Conservation (phyloP, 176 grass and related monocot species). For the Metroxylon sagu region DNA sequence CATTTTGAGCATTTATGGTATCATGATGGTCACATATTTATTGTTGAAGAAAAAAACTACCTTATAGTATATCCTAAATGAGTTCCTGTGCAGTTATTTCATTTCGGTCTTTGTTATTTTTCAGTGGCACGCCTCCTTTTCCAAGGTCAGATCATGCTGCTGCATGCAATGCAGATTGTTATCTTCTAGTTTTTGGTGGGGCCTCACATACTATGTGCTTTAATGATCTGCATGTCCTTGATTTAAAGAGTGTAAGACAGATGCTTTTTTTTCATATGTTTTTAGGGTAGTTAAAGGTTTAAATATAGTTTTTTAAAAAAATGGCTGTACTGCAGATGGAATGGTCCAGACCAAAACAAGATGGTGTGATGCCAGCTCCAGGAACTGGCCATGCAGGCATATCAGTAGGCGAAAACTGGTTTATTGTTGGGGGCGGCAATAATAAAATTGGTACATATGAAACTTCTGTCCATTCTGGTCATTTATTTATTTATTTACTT, state of each 20-base stretch:
- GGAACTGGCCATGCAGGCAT: constrained; percentile 42
- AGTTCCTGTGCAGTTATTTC: neutral
- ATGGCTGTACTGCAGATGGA: constrained; percentile 53
- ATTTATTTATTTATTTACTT: too few relatives aligned
- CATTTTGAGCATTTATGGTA: too few relatives aligned
- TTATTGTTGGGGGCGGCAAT: constrained; percentile 91
- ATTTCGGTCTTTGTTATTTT: neutral
- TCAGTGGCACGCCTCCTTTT: constrained; percentile 58
- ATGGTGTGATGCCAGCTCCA: constrained; percentile 38
- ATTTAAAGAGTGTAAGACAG: constrained; percentile 73
- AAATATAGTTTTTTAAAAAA: constrained; percentile 13
- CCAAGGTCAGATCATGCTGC: constrained; percentile 94
- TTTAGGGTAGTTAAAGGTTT: neutral
- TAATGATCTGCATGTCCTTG: constrained; percentile 92
- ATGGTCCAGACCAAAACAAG: constrained; percentile 64
- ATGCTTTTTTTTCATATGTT: constrained; percentile 11
- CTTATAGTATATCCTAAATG: neutral
- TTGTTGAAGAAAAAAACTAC: too few relatives aligned
- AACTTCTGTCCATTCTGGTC: neutral
- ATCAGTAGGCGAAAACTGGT: constrained; percentile 84
- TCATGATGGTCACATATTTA: too few relatives aligned
- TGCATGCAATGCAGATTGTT: constrained; percentile 74
- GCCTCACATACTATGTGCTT: constrained; percentile 94
- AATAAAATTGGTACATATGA: constrained; percentile 59
- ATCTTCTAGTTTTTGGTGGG: constrained; percentile 97